Evolutionary conservation across 495 filamentous ascomycete genomes (phyloP).

Genomic region (Penicillium argentinense): DNA sequence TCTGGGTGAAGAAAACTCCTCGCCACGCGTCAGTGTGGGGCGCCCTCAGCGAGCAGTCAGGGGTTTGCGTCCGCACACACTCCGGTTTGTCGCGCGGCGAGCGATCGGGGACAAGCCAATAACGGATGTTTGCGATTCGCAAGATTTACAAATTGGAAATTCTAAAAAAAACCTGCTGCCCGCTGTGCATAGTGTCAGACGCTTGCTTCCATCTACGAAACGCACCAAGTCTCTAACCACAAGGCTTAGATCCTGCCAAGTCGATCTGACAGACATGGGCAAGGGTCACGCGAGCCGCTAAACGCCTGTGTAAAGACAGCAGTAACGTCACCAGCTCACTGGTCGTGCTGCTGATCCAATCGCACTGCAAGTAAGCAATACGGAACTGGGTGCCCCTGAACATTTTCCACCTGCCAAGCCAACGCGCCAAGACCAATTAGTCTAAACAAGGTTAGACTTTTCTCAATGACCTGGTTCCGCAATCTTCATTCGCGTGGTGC

Average conservation of each 20-base stretch:
- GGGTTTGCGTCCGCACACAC: not conserved
- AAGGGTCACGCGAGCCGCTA: not conserved
- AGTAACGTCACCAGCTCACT: not conserved
- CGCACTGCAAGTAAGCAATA: not conserved
- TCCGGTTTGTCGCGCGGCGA: too few relatives aligned
- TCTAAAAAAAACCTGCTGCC: too few relatives aligned
- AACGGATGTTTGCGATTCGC: too few relatives aligned
- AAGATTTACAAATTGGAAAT: not conserved
- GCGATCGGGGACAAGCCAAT: too few relatives aligned
- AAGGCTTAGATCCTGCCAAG: not conserved
- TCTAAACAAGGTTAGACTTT: not conserved
- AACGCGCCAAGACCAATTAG: not conserved
- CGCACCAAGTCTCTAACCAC: too few relatives aligned
- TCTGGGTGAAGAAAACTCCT: not conserved
- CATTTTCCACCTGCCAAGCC: not conserved
- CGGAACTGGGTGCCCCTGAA: not conserved
- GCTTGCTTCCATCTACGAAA: too few relatives aligned
- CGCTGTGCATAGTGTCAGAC: too few relatives aligned
- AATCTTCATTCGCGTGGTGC: not conserved
- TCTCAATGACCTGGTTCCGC: not conserved
- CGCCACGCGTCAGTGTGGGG: constrained; percentile 3
- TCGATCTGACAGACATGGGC: constrained; percentile 1
- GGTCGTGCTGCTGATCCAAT: not conserved
- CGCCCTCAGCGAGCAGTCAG: not conserved
- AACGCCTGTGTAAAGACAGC: not conserved